Percentiles rank a stretch among this genome's conserved stretches.
These are phyloP conservation scores for Colletotrichum tofieldiae DNA, from an alignment of 2,329 filamentous ascomycete genomes.

Conservation along the genomic window DNA sequence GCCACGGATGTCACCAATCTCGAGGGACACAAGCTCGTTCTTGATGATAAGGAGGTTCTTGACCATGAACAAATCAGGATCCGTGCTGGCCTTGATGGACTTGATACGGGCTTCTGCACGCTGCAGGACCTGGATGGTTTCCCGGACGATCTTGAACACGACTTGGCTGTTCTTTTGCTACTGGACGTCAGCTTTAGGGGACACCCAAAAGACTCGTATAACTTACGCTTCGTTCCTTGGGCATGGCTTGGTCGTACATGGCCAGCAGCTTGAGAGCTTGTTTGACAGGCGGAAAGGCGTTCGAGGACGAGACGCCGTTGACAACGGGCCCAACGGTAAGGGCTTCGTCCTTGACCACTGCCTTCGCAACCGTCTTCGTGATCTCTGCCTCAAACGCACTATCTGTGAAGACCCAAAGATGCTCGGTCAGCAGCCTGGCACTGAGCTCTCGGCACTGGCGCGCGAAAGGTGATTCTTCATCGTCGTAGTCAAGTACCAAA, in stretches of 20 bases:
- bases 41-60: slow-evolving; percentile 96
- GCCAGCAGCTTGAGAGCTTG: slow-evolving; percentile 71
- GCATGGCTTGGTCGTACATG: slow-evolving; percentile 77
- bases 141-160: slow-evolving; percentile 83
- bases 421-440: slow-evolving; percentile 69
- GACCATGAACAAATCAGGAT: slow-evolving; percentile 92
- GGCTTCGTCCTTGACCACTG: slow-evolving; percentile 61
- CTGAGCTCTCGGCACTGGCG: slow-evolving; percentile 71
- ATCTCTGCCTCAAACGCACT: slow-evolving; percentile 70
- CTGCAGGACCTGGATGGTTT: slow-evolving; percentile 88
- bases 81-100: slow-evolving; percentile 71
- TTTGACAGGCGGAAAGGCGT: slow-evolving; percentile 72
- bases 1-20: slow-evolving; percentile 82
- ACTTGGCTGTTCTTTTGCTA: slow-evolving; percentile 69
- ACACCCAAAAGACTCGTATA: rapidly evolving
- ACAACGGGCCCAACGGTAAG: slow-evolving; percentile 67
- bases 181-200: neutral
- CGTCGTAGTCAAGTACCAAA: slow-evolving; percentile 69
- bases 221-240: slow-evolving; percentile 74
- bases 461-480: slow-evolving; percentile 67
- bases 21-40: slow-evolving; percentile 94
- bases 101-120: slow-evolving; percentile 81
- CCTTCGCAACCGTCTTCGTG: slow-evolving; percentile 68
- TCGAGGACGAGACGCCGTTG: slow-evolving; percentile 67
- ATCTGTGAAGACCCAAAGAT: slow-evolving; percentile 72